Evolutionary conservation across 2,329 filamentous ascomycete species (phyloP), one percentile per base, ranked within the genome.

Genomic region (Fusarium hainanense): DNA sequence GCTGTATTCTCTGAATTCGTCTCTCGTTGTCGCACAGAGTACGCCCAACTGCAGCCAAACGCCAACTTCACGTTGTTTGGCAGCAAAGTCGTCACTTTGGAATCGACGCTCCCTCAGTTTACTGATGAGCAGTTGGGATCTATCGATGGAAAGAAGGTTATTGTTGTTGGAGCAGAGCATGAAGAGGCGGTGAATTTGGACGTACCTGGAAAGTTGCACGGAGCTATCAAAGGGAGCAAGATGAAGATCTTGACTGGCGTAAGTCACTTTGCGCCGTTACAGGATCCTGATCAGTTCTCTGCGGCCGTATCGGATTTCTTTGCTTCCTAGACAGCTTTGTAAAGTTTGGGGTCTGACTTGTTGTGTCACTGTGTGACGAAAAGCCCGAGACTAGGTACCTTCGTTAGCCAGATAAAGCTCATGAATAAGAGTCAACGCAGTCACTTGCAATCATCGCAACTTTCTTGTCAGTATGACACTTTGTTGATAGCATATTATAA

Each of bases 231-330:
- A n/a, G 78, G 78, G 5, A 83, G 81, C 59, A 72, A 74, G 54
- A 57, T 80, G 46, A 70, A 76, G 40, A 80, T 78, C 10, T 65
- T 83, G 63, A 75, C 62, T 3, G 77, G 75, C 3, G 81, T 82
- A 8, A 82, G 81, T 63, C 81, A 83, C 63, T 83, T 83, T 68
- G 81, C 81, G 37, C 81, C 81, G 3, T 34, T 82, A 18, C 81
- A 83, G 66, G 77, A 83, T 66, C 79, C 81, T 5, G 72, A 69
- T 4, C 75, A 78, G 63, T 81, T 81, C 51, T 74, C 78, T 4
- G 59, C 66, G 14, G 77, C 77, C 21, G 71, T 80, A 8, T 64
- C 75, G 63, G 61, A 71, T 25, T 80, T 78, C 42, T 60, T 73
- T n/a, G 7, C 21, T 12, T 7, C 43, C 12, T 47, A 28, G 16